These are phyloP conservation scores for Penicillium bovifimosum DNA, from an alignment of 495 filamentous ascomycete species.

Conservation along the genomic window DNA sequence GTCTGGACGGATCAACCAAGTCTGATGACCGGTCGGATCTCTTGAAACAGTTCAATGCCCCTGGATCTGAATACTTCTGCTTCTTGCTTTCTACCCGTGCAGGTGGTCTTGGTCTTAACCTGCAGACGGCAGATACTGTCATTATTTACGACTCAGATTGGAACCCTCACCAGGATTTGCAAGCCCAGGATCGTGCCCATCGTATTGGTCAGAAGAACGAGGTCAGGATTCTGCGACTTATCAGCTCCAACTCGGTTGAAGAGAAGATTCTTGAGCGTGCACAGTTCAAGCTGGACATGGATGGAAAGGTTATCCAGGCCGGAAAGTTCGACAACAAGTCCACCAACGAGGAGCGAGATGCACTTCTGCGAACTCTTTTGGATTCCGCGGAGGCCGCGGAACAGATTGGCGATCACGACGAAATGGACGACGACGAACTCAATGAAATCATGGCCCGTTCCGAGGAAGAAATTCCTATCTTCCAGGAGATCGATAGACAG, in stretches of 20 bases:
- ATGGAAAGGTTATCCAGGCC: slow-evolving; percentile 98
- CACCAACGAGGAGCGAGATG: slow-evolving; percentile 95
- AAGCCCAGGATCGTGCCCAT: slow-evolving; percentile 98
- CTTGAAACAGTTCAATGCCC: slow-evolving; percentile 81
- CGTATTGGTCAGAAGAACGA: slow-evolving; percentile 99
- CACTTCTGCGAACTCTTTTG: slow-evolving; percentile 83
- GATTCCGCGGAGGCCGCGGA: slow-evolving; percentile 87
- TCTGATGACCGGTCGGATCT: slow-evolving; percentile 94
- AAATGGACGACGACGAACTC: slow-evolving; percentile 96
- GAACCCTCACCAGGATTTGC: slow-evolving; percentile 99
- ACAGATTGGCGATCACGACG: slow-evolving; percentile 68
- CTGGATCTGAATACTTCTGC: slow-evolving; percentile 88
- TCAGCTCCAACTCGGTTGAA: slow-evolving; percentile 94
- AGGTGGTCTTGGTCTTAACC: slow-evolving; percentile 92
- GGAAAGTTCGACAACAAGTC: slow-evolving; percentile 99
- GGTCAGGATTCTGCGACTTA: slow-evolving; percentile 90
- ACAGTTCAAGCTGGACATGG: slow-evolving; percentile 97
- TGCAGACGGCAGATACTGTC: slow-evolving; percentile 97
- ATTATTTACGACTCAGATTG: slow-evolving; percentile 99
- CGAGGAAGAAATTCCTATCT: slow-evolving; percentile 63
- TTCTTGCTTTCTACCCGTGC: slow-evolving; percentile 98
- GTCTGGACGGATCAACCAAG: slow-evolving; percentile 93
- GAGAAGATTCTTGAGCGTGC: slow-evolving; percentile 98
- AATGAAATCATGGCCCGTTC: slow-evolving; percentile 81
- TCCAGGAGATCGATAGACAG: slow-evolving; percentile 75